phyloP scores from a whole-genome alignment of 1,139 yeast species.

The Hemisphaericaspora subhashii region DNA sequence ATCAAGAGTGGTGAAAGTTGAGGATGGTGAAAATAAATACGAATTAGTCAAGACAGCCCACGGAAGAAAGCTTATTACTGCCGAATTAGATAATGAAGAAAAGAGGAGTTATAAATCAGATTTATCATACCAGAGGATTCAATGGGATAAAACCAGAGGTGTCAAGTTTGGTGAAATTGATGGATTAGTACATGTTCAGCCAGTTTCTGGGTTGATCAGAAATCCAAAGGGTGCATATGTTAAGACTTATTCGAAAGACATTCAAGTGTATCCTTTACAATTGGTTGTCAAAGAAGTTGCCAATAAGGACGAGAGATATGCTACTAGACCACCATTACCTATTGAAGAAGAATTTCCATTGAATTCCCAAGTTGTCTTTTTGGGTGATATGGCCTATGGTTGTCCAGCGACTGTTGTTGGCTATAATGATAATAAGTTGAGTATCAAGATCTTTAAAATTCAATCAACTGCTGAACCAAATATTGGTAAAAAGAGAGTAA shows the following conservation, averaged over 20 bases:
- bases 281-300: slow-evolving; percentile 73
- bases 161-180: slow-evolving; percentile 54
- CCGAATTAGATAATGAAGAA: slow-evolving; percentile 43
- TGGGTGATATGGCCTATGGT: slow-evolving; percentile 90
- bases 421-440: slow-evolving; percentile 52
- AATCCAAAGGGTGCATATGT: slow-evolving; percentile 71
- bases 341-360: slow-evolving; percentile 80
- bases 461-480: slow-evolving; percentile 57
- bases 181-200: slow-evolving; percentile 65
- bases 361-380: slow-evolving; percentile 70
- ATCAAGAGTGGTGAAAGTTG: slow-evolving; percentile 65
- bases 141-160: slow-evolving; percentile 49
- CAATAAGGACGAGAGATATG: slow-evolving; percentile 72
- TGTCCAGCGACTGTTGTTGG: slow-evolving; percentile 76
- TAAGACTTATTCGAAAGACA: slow-evolving; percentile 58
- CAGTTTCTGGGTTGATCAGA: slow-evolving; percentile 79
- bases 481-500: slow-evolving; percentile 60
- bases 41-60: slow-evolving; percentile 37
- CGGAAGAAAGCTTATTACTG: slow-evolving; percentile 36
- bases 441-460: slow-evolving; percentile 53
- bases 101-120: slow-evolving; percentile 38
- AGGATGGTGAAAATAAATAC: slow-evolving; percentile 52
- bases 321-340: slow-evolving; percentile 74
- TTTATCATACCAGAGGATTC: slow-evolving; percentile 14
- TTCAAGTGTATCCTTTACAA: slow-evolving; percentile 70